Evolutionary conservation across 441 rosid species (phyloP), one percentile per base, ranked within the genome.

Genomic region (Syzygium malaccense): DNA sequence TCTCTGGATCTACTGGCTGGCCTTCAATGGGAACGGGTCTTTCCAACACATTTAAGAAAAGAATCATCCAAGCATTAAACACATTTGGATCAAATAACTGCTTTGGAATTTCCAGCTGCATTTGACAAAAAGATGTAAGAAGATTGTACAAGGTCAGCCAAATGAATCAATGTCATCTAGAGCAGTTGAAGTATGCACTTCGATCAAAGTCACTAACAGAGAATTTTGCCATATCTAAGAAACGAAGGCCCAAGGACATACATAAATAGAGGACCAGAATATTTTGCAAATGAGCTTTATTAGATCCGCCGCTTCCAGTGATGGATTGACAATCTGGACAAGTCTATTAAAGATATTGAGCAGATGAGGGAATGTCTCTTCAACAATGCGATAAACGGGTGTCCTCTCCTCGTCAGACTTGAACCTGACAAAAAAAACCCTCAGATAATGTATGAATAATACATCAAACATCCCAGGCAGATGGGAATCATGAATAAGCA

Each of bases 201-300:
- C 4, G 9, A 41, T 75, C 83, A 33, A 68, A 68, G n/a, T 75
- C 83, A 71, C 83, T 71, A 71, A 71, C 23, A 71, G n/a, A 71
- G 49, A 28, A 71, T 71, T 71, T 23, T 71, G 17, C 51, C 51
- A 37, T 37, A 20, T 71, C n/a, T 7, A 71, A 71, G 83, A 71
- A 71, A 71, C 41, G 83, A 71, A 37, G 9, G 5, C 26, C 26
- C 66, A 18, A 86, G 86, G 87, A 93, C 99, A 95, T 93, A 98
- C 99, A 91, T 98, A 98, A 88, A 97, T 96, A 15, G 99, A 95
- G 80, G 99, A 98, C 99, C 99, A 98, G 95, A 98, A 98, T 90
- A 98, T 97, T 94, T 98, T 98, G 90, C 99, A 98, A 75, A 98
- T 94, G 91, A 98, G 99, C 95, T 98, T 97, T 92, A 98, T 96